Evolutionary conservation across 2,329 filamentous ascomycete species (phyloP), one percentile per base, ranked within the genome.

Genomic region (Hortaea werneckii): DNA sequence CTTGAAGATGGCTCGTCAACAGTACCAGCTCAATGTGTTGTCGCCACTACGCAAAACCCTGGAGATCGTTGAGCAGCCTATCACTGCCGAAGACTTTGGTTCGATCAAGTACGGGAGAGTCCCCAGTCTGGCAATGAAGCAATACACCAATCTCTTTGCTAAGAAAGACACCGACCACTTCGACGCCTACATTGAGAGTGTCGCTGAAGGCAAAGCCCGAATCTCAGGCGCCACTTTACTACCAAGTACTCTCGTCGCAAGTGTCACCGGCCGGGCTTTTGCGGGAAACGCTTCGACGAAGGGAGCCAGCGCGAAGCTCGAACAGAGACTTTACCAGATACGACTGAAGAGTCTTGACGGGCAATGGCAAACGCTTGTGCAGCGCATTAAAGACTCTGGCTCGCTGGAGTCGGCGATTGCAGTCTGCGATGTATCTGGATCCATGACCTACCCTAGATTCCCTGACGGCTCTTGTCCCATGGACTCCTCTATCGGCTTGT

Each of bases 281-380:
- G 32, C 29, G 8, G 43, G 35, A 20, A n/a, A n/a, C n/a, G n/a
- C n/a, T n/a, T n/a, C n/a, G n/a, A 43, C 39, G 28, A 37, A 26
- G 13, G 11, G 27, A 13, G 38, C 7, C n/a, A 54, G 46, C 29
- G 30, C 51, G 4, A 40, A 63, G 7, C 37, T 68, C 5, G 47
- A 60, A 6, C 46, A 50, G 4, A 67, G 65, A 52, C 52, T 64
- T 1, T 38, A 40, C 0, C 48, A 58, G 5, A 58, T 74, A 1
- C 49, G 65, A 26, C 28, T 42, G 28, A 67, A 70, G 44, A 65
- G 72, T 2, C 32, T 68, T 2, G 65, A 76, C 44, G 69, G 65
- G 0, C 77, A 80, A 54, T 80, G 77, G 78, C 74, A 73, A 6
- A 64, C 72, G 0, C 64, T 80, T 0, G 75, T 80, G n/a, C 65